Conservation (phyloP, 768 basidiomycete species). For the Amanita pseudoporphyria region DNA sequence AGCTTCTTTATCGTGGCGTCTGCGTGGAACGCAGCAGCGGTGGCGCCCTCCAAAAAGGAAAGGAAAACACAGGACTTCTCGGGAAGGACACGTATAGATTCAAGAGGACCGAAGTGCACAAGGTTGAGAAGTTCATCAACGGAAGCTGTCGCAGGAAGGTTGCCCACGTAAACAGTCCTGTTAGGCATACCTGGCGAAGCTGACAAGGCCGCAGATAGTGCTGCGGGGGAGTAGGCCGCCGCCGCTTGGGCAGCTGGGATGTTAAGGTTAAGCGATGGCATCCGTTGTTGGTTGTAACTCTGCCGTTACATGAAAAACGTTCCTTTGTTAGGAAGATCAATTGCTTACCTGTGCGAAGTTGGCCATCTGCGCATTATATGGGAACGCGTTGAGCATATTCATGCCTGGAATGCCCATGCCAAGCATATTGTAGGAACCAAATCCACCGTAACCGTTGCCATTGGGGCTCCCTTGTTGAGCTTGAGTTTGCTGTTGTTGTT, state of each 20-base stretch:
- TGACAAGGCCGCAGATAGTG: constrained; percentile 54
- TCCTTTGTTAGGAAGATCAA: constrained; percentile 1
- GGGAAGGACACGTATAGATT: constrained; percentile 87
- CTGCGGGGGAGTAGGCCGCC: constrained; percentile 68
- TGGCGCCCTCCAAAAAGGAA: constrained; percentile 90
- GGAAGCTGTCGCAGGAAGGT: constrained; percentile 89
- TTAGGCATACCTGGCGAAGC: constrained; percentile 62
- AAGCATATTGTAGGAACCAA: constrained; percentile 67
- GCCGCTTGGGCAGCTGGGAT: constrained; percentile 59
- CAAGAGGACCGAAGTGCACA: constrained; percentile 95
- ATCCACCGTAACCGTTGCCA: constrained; percentile 43
- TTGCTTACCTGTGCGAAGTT: constrained; percentile 55
- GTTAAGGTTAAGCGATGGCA: constrained; percentile 54
- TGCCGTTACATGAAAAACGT: constrained; percentile 18
- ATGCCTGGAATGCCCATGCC: constrained; percentile 74
- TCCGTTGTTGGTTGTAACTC: constrained; percentile 45
- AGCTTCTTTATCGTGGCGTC: constrained; percentile 95
- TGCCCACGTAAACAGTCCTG: constrained; percentile 95
- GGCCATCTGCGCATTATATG: constrained; percentile 62
- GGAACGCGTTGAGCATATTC: constrained; percentile 63
- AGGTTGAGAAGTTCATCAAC: constrained; percentile 97
- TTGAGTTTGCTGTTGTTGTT: constrained; percentile 34
- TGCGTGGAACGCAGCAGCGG: constrained; percentile 94
- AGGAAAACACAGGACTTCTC: constrained; percentile 98
- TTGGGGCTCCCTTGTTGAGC: constrained; percentile 38